phyloP scores from a whole-genome alignment of 345 rosid genomes.

The Barbarea vulgaris region DNA sequence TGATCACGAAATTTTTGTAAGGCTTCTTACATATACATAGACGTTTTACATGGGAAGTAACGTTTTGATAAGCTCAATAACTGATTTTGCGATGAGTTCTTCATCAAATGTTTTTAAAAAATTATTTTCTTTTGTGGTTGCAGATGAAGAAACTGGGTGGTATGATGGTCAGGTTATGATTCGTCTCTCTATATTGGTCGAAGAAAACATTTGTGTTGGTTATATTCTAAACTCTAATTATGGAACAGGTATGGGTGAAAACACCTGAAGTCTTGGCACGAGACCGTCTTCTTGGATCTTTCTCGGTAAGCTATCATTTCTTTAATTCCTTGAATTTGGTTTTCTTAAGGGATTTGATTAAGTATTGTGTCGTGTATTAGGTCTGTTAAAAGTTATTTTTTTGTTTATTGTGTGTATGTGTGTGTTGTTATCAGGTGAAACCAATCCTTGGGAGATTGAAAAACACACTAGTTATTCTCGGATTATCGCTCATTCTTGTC shows the following conservation, averaged over 20 bases:
- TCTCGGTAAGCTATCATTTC: constrained; percentile 52
- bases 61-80: neutral
- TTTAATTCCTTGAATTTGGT: neutral
- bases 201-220: neutral
- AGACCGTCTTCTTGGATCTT: constrained; percentile 90
- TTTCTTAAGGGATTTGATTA: neutral
- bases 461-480: constrained; percentile 74
- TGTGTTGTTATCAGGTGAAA: constrained; percentile 62
- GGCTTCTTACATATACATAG: neutral
- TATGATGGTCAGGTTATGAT: constrained; percentile 86
- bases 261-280: constrained; percentile 87
- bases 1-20: neutral
- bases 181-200: neutral
- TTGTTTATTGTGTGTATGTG: neutral
- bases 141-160: constrained; percentile 99
- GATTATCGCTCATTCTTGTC: constrained; percentile 60
- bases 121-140: neutral
- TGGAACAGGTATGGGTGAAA: constrained; percentile 89
- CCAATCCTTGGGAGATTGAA: constrained; percentile 79
- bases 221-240: neutral
- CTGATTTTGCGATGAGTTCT: neutral
- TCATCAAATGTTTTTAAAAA: neutral
- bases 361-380: neutral
- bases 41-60: neutral
- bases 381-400: neutral